Base-by-base conservation (phyloP, 305 asterid genomes). In the Fraxinus platypoda region DNA sequence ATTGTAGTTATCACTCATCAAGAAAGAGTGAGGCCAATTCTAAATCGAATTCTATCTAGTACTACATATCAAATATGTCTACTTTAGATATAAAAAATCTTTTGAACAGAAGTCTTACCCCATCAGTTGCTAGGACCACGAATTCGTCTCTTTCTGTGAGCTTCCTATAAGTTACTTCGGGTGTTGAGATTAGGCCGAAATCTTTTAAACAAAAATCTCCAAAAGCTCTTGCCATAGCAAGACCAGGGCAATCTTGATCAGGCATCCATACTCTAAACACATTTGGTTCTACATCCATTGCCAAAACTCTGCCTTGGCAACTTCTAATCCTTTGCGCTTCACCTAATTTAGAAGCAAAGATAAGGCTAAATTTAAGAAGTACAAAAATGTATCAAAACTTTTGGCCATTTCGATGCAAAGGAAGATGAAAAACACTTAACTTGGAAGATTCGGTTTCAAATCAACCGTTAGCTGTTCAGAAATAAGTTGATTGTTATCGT, bases 401-500 rank as follows among this genome's bases (percentile, higher is more conserved):
- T 37, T 21, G 78, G 62, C 15, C 49, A 21, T 41, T 23, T 4
- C 19, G 2, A 35, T 23, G 34, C 15, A 46, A 31, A 41, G 80
- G 31, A 59, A 13, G 77, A 37, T 0, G 8, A 23, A 62, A 78
- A 72, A 35, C 62, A 83, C 91, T 6, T 6, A 81, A 91, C 95
- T 83, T 82, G 93, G 91, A 85, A 90, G 83, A 59, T 93, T 92
- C 11, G 98, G 99, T 84, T 94, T 96, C 75, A 96, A 89, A 86
- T 96, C 99, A 78, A 93, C 94, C 0, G 98, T 93, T 11, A 94
- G 95, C 81, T 96, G 98, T 81, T 90, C 92, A 0, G 97, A 64
- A 75, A 91, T 64, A 9, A 92, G 91, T 15, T 90, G 84, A 81
- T 91, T 84, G 9, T 79, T 78, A 33, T 89, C 93, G 8, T 88